Evolutionary conservation across 2,329 filamentous ascomycete genomes (phyloP), one percentile per base, ranked within the genome.

Genomic region (Colletotrichum sp.): DNA sequence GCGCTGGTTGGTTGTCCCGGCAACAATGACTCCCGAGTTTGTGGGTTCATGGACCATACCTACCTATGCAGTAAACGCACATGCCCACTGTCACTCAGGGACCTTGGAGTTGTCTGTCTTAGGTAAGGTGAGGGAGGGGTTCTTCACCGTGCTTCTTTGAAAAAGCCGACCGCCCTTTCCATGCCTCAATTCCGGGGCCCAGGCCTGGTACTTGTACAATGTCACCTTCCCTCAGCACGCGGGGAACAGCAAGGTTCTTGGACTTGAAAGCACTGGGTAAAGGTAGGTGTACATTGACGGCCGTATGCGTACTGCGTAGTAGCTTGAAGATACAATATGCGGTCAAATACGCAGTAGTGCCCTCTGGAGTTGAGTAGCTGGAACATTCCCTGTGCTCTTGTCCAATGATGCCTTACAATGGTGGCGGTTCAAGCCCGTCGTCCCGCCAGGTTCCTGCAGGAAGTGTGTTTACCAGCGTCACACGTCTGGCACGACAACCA

Each of bases 1-100:
- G 59, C 44, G 39, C 44, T 74, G 44, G 71, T 73, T 74, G 65
- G 74, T 76, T 76, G 74, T 76, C 74, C n/a, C 61, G 71, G 74
- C 74, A 76, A 76, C 74, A 22, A 60, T 69, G 71, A 52, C 59
- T 73, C 44, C 67, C 34, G 32, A 32, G 28, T 16, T 55, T 68
- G 57, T 70, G 36, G 66, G 25, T 70, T 63, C 36, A 32, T 27
- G 66, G 60, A 70, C 55, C 39, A 63, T 70, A 25, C 66, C 36
- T 22, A 22, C 44, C 44, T 48, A 48, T 15, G 34, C 34, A 36
- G 34, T 36, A 36, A 27, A 48, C 25, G 36, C 27, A 59, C 59
- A 16, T 25, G 15, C 55, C 55, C 48, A 55, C 13, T 16, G 34
- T 15, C 15, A 16, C 15, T 36, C 7, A 16, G 34, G 34, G 15